Evolutionary conservation across 768 basidiomycete species (phyloP).

Genomic region (Sarcodon aspratus): DNA sequence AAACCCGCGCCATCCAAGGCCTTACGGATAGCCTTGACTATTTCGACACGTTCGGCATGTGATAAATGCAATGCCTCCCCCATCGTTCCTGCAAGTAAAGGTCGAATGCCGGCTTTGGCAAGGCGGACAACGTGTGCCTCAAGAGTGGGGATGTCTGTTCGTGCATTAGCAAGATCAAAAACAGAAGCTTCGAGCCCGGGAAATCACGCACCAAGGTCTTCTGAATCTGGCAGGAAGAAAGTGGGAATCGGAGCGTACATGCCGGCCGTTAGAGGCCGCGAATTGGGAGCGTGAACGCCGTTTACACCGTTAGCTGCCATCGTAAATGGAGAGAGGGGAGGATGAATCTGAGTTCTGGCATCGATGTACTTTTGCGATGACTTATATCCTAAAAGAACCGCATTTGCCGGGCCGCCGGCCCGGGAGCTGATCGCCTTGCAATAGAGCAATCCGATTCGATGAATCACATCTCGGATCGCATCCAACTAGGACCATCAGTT

Average conservation of each 20-base stretch:
- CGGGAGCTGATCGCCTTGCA: no score
- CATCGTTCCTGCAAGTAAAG: constrained; percentile 44
- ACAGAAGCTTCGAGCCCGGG: no score
- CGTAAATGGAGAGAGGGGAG: no score
- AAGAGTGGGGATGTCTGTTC: constrained; percentile 54
- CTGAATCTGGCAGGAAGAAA: constrained; percentile 65
- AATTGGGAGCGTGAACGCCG: not conserved
- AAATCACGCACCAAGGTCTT: constrained; percentile 64
- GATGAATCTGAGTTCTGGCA: no score
- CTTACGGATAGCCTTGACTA: constrained; percentile 32
- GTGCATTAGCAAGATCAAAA: no score
- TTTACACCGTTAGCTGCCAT: no score
- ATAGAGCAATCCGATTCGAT: no score
- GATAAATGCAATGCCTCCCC: constrained; percentile 38
- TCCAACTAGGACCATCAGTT: no score
- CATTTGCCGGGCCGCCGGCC: no score
- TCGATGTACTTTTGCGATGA: no score
- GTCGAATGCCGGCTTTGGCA: constrained; percentile 57
- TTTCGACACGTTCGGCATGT: constrained; percentile 21
- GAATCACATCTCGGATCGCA: no score
- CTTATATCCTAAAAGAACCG: no score
- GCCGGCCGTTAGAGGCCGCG: constrained; percentile 58
- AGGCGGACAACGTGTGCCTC: constrained; percentile 53
- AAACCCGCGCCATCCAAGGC: constrained; percentile 62
- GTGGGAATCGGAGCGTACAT: constrained; percentile 82